Evolutionary conservation across 495 filamentous ascomycete genomes (phyloP), one percentile per base, ranked within the genome.

Genomic region (Cercophora sp.): DNA sequence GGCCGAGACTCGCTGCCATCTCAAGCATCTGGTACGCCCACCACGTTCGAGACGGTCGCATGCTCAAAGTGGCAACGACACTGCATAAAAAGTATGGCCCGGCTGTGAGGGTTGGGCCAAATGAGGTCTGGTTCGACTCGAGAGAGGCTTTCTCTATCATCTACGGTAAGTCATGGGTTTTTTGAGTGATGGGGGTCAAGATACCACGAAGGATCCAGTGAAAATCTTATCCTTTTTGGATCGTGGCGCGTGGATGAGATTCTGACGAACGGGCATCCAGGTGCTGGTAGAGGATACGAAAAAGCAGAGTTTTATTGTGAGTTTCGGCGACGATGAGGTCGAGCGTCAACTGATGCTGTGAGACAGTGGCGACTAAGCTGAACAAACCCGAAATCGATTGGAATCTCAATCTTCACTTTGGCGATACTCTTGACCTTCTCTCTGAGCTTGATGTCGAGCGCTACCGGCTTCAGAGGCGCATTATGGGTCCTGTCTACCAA

Each of bases 71-170:
- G 11, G 59, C 55, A 0, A 64, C 66, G 32, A 52, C 49, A 0
- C 60, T 84, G 6, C 82, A 85, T 49, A 22, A 59, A 15, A 62
- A 62, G 19, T 80, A 83, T 59, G 83, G 82, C 0, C 64, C 68
- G 1, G 60, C 77, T 1, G 82, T 86, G 22, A 74, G 81, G 1
- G 63, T 84, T 9, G 82, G 81, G 0, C 81, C 82, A 1, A 73
- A 78, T 27, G 69, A 71, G 24, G 63, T 85, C 8, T 82, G 76
- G 44, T 70, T 84, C 8, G 61, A 72, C 27, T 74, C 75, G 29
- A 55, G 43, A 0, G 67, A 64, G 13, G 73, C 61, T 0, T 74
- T 79, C 39, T 55, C 54, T 10, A 48, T 32, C 0, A 71, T 81
- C 1, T 82, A 82, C 54, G 40, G 70, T 71, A 22, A 5, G 64